Evolutionary conservation across 352 stramenopile genomes (phyloP), one percentile per base, ranked within the genome.

Genomic region (Globisporangium spinosum): DNA sequence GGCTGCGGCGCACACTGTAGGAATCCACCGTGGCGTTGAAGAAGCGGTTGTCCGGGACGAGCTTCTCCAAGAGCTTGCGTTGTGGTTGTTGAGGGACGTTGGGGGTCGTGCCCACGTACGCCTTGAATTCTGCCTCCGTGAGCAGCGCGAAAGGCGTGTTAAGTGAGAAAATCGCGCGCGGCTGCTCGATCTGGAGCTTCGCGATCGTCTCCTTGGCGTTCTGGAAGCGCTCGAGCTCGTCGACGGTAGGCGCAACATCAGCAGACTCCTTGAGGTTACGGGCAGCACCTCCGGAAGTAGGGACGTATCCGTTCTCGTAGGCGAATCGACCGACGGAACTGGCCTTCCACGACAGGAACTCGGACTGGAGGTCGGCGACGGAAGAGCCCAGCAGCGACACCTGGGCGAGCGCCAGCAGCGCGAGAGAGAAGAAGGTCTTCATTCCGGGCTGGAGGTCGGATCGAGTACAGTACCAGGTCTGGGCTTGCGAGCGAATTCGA

Each of bases 121-220:
- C 69, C 9, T 68, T 40, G 67, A 91, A 91, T 51, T 91, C 83
- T 2, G 72, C 71, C 23, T 72, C 53, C 0, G 83, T 88, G 69
- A 91, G 64, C 35, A 90, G 71, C 40, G 74, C 77, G 47, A 90
- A 90, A 22, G 79, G 79, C 20, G 80, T 78, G 53, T 84, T 73
- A 23, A 83, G 66, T 9, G 78, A 85, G 68, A 90, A 91, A n/a
- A 61, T 73, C 20, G 81, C 81, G 51, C 74, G 59, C 15, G 80
- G 78, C 27, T 90, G 77, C 56, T 75, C 62, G 57, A 77, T 61
- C 63, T 86, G 71, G 13, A 87, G 75, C 67, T 73, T 62, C 2
- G 69, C 62, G 58, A 90, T 76, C n/a, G 56, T 34, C 47, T 70
- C 56, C 15, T 86, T 70, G 3, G 80, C 77, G 23, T 75, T 64